These are phyloP conservation scores for Clavariopsis aquatica DNA, from an alignment of 495 filamentous ascomycete genomes.

Conservation along the genomic window DNA sequence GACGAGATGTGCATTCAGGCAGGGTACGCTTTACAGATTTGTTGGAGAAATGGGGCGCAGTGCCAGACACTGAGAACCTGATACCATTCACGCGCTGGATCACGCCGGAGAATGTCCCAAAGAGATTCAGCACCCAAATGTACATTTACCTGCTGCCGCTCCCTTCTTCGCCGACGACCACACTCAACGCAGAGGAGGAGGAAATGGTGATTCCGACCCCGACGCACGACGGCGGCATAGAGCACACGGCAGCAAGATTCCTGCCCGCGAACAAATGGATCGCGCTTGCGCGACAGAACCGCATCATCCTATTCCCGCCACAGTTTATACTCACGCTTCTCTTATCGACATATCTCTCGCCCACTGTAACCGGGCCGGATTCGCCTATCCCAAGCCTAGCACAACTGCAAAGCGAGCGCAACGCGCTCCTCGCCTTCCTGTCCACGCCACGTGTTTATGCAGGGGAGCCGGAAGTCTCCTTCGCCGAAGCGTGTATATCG, in stretches of 20 bases:
- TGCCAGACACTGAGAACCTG: slow-evolving; percentile 66
- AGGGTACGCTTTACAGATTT: slow-evolving; percentile 65
- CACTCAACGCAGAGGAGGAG: slow-evolving; percentile 28
- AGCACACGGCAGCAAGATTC: slow-evolving; percentile 81
- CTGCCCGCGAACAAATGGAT: slow-evolving; percentile 70
- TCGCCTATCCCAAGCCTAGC: slow-evolving; percentile 43
- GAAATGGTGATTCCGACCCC: slow-evolving; percentile 57
- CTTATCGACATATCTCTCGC: slow-evolving; percentile 60
- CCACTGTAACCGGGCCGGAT: slow-evolving; percentile 33
- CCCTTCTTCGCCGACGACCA: slow-evolving; percentile 43
- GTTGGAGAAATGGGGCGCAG: slow-evolving; percentile 61
- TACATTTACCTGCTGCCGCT: slow-evolving; percentile 92
- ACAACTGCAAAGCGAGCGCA: slow-evolving; percentile 57
- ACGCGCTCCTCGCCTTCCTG: slow-evolving; percentile 61
- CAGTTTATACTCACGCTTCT: slow-evolving; percentile 78
- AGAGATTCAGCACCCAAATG: slow-evolving; percentile 91
- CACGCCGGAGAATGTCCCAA: slow-evolving; percentile 69
- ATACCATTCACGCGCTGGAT: slow-evolving; percentile 91
- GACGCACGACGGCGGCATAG: slow-evolving; percentile 79
- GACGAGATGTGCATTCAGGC: slow-evolving; percentile 65
- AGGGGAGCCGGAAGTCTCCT: slow-evolving; percentile 57
- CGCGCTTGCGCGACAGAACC: slow-evolving; percentile 55
- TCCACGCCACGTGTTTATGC: slow-evolving; percentile 22
- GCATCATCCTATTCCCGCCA: slow-evolving; percentile 86
- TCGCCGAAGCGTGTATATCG: slow-evolving; percentile 78